These are phyloP conservation scores for Fusarium dlaminii DNA, from an alignment of 2,329 filamentous ascomycete species.

Conservation along the genomic window DNA sequence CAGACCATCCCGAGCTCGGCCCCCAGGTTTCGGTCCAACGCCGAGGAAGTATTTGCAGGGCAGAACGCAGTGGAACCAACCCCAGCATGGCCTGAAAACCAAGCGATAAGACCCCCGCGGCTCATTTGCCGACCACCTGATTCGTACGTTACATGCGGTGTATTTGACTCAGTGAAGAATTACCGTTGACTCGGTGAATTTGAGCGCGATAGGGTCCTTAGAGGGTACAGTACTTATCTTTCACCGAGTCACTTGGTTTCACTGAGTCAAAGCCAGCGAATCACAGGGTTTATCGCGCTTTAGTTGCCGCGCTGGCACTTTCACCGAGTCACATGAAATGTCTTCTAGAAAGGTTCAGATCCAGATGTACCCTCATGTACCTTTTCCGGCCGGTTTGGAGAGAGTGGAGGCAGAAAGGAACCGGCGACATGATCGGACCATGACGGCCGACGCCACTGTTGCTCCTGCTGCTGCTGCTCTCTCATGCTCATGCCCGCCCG, in stretches of 20 bases:
- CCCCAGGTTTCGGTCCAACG: conserved; percentile 20
- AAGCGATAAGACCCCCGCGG: conserved; percentile 20
- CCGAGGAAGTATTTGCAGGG: conserved; percentile 6
- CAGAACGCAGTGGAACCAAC: background rate
- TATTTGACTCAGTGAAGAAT: conserved; percentile 29
- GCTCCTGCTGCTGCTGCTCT: background rate
- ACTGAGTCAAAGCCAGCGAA: conserved; percentile 29
- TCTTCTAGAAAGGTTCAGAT: background rate
- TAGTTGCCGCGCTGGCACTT: conserved; percentile 16
- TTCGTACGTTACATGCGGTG: background rate
- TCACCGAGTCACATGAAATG: conserved; percentile 20
- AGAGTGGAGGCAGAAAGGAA: no score
- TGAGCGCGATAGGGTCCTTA: background rate
- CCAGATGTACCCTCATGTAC: conserved; percentile 23
- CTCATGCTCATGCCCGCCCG: conserved; percentile 1
- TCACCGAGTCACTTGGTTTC: conserved; percentile 33
- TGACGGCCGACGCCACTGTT: conserved; percentile 35
- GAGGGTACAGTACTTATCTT: conserved; percentile 8
- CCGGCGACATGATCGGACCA: conserved; percentile 34
- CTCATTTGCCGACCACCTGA: conserved; percentile 22
- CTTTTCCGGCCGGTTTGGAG: conserved; percentile 25
- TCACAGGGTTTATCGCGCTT: conserved; percentile 19
- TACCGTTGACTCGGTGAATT: conserved; percentile 26
- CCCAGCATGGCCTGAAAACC: background rate
- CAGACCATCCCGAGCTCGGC: conserved; percentile 14